Evolutionary conservation across 2,329 filamentous ascomycete genomes (phyloP).

Genomic region (Arachnopeziza araneosa): DNA sequence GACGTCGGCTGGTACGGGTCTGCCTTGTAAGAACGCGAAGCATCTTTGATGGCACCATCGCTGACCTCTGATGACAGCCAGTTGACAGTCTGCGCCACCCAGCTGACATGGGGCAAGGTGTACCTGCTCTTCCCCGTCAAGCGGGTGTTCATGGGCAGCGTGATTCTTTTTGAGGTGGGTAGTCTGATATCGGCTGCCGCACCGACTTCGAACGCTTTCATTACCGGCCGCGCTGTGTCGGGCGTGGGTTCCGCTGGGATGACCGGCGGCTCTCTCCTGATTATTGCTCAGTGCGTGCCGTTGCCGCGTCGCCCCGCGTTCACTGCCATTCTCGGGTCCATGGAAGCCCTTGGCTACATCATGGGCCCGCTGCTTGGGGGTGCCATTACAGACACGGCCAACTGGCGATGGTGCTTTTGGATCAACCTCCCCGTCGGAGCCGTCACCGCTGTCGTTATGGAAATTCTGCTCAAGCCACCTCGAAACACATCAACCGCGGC

Average conservation of each 20-base stretch:
- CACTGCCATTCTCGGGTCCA: slow-evolving; percentile 22
- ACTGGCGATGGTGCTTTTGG: slow-evolving; percentile 33
- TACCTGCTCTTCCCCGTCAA: slow-evolving; percentile 24
- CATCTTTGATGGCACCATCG: no score
- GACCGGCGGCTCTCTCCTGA: slow-evolving; percentile 7
- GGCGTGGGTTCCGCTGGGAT: neutral
- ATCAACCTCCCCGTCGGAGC: no score
- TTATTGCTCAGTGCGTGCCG: slow-evolving; percentile 24
- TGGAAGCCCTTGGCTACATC: slow-evolving; percentile 13
- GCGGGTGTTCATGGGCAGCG: neutral
- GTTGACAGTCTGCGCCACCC: slow-evolving; percentile 34
- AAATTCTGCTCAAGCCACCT: no score
- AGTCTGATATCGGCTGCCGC: neutral
- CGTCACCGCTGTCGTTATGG: no score
- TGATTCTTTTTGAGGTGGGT: neutral
- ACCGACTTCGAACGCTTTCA: neutral
- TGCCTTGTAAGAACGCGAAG: no score
- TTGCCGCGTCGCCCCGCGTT: slow-evolving; percentile 8
- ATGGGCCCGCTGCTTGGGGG: slow-evolving; percentile 29
- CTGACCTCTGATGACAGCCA: no score
- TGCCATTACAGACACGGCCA: slow-evolving; percentile 30
- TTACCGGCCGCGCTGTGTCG: neutral
- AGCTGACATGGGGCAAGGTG: slow-evolving; percentile 11
- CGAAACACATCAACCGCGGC: no score
- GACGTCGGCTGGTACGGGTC: slow-evolving; percentile 29